phyloP scores from a whole-genome alignment of 306 rosid species.

The Dryas drummondii region DNA sequence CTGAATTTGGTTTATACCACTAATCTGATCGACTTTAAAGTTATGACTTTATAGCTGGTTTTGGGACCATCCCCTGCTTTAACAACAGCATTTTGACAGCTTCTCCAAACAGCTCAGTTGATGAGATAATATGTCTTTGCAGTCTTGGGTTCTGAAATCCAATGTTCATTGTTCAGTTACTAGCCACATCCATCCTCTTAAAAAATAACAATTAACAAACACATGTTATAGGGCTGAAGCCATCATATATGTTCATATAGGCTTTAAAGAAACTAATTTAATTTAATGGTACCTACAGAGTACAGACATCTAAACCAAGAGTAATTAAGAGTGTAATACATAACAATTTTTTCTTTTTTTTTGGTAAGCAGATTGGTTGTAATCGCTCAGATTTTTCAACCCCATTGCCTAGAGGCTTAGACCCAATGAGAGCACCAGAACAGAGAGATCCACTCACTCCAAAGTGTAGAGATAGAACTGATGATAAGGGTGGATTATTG shows the following conservation, averaged over 20 bases:
- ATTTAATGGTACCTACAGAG: no score
- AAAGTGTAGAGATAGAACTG: neutral
- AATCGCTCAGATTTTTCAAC: no score
- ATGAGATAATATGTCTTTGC: neutral
- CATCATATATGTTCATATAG: neutral
- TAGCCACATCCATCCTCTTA: neutral
- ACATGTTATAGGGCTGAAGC: neutral
- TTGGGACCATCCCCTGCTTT: constrained; percentile 48
- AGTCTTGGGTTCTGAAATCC: constrained; percentile 18
- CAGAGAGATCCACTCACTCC: constrained; percentile 12
- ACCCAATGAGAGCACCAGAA: no score
- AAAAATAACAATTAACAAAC: no score
- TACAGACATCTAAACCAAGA: no score
- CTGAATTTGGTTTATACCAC: neutral
- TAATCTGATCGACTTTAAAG: neutral
- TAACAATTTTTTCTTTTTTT: no score
- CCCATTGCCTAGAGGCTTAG: no score
- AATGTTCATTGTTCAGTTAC: neutral
- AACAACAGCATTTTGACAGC: neutral
- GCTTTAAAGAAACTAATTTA: no score
- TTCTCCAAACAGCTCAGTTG: neutral
- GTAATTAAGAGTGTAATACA: no score
- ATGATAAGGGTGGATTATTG: constrained; percentile 44
- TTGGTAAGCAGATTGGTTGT: no score
- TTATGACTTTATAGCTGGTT: constrained; percentile 44